A percentile compares a stretch with the other conserved stretches of the same genome.
Evolutionary conservation across 2,329 filamentous ascomycete genomes (phyloP).

Genomic region (Chrysoporthe austroafricana): DNA sequence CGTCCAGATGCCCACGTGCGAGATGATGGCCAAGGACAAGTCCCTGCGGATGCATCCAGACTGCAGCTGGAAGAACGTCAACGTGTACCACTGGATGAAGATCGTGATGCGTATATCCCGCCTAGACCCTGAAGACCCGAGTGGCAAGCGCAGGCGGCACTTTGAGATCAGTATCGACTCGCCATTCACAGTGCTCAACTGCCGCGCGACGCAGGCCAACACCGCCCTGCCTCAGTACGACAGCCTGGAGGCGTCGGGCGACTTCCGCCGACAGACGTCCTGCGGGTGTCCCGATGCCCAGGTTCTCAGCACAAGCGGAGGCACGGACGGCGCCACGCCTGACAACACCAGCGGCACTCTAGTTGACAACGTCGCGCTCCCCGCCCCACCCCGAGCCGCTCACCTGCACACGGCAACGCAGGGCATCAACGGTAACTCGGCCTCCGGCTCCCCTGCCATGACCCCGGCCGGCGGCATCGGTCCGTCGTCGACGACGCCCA

Average conservation of each 20-base stretch:
- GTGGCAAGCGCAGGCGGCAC: slow-evolving; percentile 74
- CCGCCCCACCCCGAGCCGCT: slow-evolving; percentile 58
- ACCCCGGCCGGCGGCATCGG: slow-evolving; percentile 18
- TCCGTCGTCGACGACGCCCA: slow-evolving; percentile 31
- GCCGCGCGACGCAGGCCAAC: slow-evolving; percentile 89
- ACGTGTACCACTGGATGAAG: slow-evolving; percentile 98
- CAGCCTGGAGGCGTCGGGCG: slow-evolving; percentile 55
- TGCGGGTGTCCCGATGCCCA: slow-evolving; percentile 60
- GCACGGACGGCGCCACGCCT: slow-evolving; percentile 42
- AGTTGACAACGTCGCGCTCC: slow-evolving; percentile 45
- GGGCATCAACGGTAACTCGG: slow-evolving; percentile 25
- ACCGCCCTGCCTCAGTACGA: slow-evolving; percentile 81
- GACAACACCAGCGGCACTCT: slow-evolving; percentile 62
- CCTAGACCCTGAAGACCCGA: slow-evolving; percentile 75
- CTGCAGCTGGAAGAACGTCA: slow-evolving; percentile 91
- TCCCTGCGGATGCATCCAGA: slow-evolving; percentile 75
- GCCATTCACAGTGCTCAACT: slow-evolving; percentile 90
- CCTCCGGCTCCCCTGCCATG: slow-evolving; percentile 29
- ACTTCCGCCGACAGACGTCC: slow-evolving; percentile 51
- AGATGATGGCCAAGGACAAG: slow-evolving; percentile 78
- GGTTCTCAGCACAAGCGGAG: slow-evolving; percentile 57
- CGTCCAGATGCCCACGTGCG: slow-evolving; percentile 87
- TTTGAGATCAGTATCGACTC: slow-evolving; percentile 98
- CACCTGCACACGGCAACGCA: slow-evolving; percentile 47
- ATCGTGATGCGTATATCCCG: slow-evolving; percentile 93